Conservation (phyloP, 179 eudicot genomes). For the Heliamphora pulchella region DNA sequence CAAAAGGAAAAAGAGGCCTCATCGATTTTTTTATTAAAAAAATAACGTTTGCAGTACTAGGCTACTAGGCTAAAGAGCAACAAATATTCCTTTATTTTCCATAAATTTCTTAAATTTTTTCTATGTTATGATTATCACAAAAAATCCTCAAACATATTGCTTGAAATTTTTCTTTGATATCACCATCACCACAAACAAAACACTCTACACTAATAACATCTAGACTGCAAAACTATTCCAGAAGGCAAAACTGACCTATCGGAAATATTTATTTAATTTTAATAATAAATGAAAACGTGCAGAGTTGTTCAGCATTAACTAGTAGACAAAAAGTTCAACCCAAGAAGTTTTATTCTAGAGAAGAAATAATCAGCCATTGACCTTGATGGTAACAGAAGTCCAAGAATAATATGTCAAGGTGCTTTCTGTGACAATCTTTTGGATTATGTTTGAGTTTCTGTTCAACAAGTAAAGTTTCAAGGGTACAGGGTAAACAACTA, state of each 20-base stretch:
- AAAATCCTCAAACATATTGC: no score
- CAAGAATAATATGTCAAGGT: not conserved
- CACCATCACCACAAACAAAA: not conserved
- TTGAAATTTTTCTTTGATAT: not conserved
- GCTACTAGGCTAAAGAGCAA: no score
- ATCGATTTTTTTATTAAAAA: no score
- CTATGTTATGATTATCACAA: no score
- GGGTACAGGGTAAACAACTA: not conserved
- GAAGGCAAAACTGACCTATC: not conserved
- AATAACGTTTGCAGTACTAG: no score
- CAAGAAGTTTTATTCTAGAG: not conserved
- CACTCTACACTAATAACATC: not conserved
- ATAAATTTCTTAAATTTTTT: no score
- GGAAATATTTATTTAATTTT: not conserved
- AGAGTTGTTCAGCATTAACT: not conserved
- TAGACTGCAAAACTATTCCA: not conserved
- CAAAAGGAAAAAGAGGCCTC: no score
- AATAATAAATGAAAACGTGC: not conserved
- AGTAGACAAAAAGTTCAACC: not conserved
- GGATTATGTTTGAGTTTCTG: not conserved
- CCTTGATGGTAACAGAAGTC: not conserved
- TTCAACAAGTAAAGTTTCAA: not conserved
- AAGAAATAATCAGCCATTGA: not conserved
- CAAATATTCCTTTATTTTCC: no score
- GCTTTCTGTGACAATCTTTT: not conserved